Conservation (phyloP, 1,284 basidiomycete species). For the Ganoderma leucocontextum region DNA sequence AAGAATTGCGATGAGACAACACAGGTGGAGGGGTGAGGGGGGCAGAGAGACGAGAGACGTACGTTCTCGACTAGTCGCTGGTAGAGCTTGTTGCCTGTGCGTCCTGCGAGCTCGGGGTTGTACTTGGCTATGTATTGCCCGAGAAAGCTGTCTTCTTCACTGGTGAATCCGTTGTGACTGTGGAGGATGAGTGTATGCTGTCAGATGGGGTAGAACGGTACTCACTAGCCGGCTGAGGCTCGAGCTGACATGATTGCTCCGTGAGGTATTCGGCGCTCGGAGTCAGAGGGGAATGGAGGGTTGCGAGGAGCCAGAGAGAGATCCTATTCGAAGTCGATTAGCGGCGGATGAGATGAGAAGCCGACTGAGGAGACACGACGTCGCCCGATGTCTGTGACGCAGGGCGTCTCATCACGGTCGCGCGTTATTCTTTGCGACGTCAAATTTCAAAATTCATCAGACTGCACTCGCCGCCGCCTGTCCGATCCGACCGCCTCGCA, state of each 20-base stretch:
- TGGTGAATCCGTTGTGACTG: constrained; percentile 11
- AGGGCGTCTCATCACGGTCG: too few relatives aligned
- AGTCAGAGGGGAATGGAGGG: neutral
- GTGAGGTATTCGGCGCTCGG: too few relatives aligned
- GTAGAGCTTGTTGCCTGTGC: constrained; percentile 34
- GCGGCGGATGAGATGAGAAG: neutral
- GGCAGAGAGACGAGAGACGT: constrained; percentile 11
- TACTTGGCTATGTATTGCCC: constrained; percentile 38
- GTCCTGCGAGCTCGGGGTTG: constrained; percentile 25
- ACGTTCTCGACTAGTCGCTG: constrained; percentile 34
- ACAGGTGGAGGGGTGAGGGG: neutral
- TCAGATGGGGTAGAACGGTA: neutral
- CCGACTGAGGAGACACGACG: too few relatives aligned
- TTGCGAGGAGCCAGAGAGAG: neutral
- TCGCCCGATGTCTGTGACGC: too few relatives aligned
- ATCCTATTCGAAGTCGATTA: neutral
- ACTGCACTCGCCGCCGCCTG: too few relatives aligned
- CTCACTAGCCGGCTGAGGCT: neutral
- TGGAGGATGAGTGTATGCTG: neutral
- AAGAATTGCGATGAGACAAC: neutral
- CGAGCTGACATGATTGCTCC: neutral
- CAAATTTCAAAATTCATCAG: too few relatives aligned
- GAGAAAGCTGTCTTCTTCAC: constrained; percentile 27
- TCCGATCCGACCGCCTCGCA: too few relatives aligned
- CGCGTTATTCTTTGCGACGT: too few relatives aligned